Evolutionary conservation across 345 rosid species (phyloP).

Genomic region (Eucalyptus curtisii): DNA sequence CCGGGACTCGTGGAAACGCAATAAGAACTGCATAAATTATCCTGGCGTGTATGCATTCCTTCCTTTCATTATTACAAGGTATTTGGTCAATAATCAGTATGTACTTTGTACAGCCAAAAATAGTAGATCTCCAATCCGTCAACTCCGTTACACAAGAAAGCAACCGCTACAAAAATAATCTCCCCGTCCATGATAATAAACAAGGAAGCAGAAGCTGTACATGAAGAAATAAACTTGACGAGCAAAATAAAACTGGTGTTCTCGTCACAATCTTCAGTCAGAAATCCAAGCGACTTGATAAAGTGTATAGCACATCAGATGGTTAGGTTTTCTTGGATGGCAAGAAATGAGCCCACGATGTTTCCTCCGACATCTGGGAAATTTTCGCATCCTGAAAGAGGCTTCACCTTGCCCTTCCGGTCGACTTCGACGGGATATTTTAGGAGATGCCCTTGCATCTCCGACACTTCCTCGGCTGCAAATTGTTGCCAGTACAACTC

Average conservation of each 20-base stretch:
- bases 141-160: neutral
- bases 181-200: neutral
- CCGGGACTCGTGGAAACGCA: neutral
- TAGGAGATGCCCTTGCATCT: constrained; percentile 79
- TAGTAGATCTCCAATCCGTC: neutral
- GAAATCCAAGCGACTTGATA: neutral
- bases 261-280: neutral
- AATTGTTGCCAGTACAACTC: constrained; percentile 71
- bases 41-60: neutral
- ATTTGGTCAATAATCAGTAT: neutral
- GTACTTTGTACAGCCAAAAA: neutral
- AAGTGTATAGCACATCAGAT: constrained; percentile 19
- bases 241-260: neutral
- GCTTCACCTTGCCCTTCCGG: constrained; percentile 67
- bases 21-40: neutral
- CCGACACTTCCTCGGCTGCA: constrained; percentile 48
- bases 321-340: constrained; percentile 82
- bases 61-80: neutral
- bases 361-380: constrained; percentile 91
- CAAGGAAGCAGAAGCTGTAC: neutral
- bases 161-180: neutral
- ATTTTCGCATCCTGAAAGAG: constrained; percentile 50
- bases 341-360: constrained; percentile 67
- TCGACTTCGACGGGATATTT: constrained; percentile 86
- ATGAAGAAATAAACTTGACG: neutral